These are phyloP conservation scores for Cylindrotheca fusiformis DNA, from an alignment of 108 stramenopile species.

Conservation along the genomic window DNA sequence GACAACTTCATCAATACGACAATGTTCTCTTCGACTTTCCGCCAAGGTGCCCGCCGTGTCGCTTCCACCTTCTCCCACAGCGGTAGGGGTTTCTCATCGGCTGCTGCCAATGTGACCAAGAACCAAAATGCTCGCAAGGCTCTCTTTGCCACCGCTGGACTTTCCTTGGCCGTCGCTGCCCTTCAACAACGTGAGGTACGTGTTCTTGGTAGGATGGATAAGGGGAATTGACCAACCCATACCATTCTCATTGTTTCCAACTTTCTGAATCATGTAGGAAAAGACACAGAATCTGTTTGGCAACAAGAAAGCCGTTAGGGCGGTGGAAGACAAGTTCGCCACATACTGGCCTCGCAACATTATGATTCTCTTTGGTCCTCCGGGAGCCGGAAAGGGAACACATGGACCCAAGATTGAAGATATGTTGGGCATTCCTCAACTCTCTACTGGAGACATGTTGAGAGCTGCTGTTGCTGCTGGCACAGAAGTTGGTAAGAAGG, in stretches of 20 bases:
- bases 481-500: constrained; percentile 95
- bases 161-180: constrained; percentile 27
- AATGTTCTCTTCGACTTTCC: constrained; percentile 24
- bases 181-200: constrained; percentile 30
- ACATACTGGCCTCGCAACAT: constrained; percentile 92
- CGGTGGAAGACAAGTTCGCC: constrained; percentile 77
- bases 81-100: constrained; percentile 12
- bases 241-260: too few relatives aligned
- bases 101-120: constrained; percentile 18
- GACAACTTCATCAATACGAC: too few relatives aligned
- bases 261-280: constrained; percentile 1
- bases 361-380: constrained; percentile 64
- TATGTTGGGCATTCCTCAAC: constrained; percentile 81
- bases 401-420: constrained; percentile 89
- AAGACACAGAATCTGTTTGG: constrained; percentile 34
- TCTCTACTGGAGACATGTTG: constrained; percentile 98
- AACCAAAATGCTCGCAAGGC: constrained; percentile 24
- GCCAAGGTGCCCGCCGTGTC: constrained; percentile 32
- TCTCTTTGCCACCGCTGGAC: constrained; percentile 25
- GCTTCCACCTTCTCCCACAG: background rate
- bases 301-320: constrained; percentile 44
- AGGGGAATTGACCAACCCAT: background rate
- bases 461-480: constrained; percentile 95
- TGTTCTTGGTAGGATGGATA: background rate
- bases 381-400: constrained; percentile 83